These are phyloP conservation scores for Trichoderma asperellum DNA, from an alignment of 2,329 filamentous ascomycete species.

Conservation along the genomic window DNA sequence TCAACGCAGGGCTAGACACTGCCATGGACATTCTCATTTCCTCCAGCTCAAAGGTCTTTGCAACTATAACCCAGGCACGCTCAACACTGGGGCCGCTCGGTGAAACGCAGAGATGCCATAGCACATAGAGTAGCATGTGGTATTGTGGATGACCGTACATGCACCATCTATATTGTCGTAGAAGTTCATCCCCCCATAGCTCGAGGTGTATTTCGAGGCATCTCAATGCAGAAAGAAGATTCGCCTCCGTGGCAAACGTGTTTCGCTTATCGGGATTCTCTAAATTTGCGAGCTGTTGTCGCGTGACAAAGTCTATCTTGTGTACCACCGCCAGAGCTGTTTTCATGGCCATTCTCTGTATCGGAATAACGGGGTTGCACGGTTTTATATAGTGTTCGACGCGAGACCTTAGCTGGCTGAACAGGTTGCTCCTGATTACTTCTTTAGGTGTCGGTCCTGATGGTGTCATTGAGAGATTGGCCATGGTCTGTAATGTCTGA, in stretches of 20 bases:
- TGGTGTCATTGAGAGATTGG: conserved; percentile 32
- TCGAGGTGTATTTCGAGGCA: conserved; percentile 41
- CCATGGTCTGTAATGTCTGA: conserved; percentile 34
- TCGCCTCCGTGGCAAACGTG: conserved; percentile 38
- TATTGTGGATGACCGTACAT: conserved; percentile 48
- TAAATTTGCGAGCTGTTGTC: conserved; percentile 36
- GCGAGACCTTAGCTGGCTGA: conserved; percentile 39
- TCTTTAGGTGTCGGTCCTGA: conserved; percentile 34
- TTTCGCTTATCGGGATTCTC: conserved; percentile 32
- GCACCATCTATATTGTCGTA: conserved; percentile 45
- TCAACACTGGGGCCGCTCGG: conserved; percentile 40
- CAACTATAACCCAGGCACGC: conserved; percentile 21
- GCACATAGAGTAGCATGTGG: conserved; percentile 48
- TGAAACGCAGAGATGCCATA: conserved; percentile 49
- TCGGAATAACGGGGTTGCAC: conserved; percentile 58
- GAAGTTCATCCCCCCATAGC: conserved; percentile 43
- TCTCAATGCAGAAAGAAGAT: conserved; percentile 41
- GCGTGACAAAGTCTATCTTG: conserved; percentile 44
- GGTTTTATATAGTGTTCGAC: conserved; percentile 44
- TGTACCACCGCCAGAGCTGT: conserved; percentile 38
- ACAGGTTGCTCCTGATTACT: conserved; percentile 45
- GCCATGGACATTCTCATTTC: conserved; percentile 18
- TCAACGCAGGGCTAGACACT: conserved; percentile 23
- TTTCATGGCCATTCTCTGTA: conserved; percentile 40
- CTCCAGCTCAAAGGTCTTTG: conserved; percentile 24